Percentiles rank a stretch among this genome's conserved stretches.
These are phyloP conservation scores for Inosperma sp. DNA, from an alignment of 768 basidiomycete species.

Conservation along the genomic window DNA sequence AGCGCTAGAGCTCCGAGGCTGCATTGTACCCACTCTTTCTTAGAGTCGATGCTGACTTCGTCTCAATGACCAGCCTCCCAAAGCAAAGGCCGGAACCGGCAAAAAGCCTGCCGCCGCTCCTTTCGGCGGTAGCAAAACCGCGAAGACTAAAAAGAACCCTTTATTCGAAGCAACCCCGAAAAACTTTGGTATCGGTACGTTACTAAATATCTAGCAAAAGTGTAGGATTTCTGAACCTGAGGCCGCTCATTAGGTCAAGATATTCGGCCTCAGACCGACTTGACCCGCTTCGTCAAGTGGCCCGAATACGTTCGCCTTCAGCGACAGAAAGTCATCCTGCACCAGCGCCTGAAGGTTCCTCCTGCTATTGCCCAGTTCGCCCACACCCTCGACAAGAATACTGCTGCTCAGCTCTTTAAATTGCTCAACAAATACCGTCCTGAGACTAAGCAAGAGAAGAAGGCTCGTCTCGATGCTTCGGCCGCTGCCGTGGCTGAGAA, in stretches of 20 bases:
- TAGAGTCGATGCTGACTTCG: conserved; percentile 49
- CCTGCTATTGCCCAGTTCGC: conserved; percentile 97
- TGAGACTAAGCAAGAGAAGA: conserved; percentile 96
- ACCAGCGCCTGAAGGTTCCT: conserved; percentile 97
- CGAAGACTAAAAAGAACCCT: conserved; percentile 87
- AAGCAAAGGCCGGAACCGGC: conserved; percentile 61
- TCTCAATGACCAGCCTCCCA: conserved; percentile 94
- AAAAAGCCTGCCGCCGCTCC: conserved; percentile 88
- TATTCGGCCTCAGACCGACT: conserved; percentile 81
- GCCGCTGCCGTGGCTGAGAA: conserved; percentile 77
- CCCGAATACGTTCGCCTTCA: conserved; percentile 98
- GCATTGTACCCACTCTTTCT: conserved; percentile 30
- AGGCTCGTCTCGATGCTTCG: conserved; percentile 77
- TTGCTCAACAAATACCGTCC: conserved; percentile 96
- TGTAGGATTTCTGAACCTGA: not conserved
- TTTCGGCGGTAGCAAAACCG: conserved; percentile 68
- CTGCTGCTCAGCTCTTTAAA: conserved; percentile 96
- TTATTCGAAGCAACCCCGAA: conserved; percentile 87
- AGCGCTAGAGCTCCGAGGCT: conserved; percentile 50
- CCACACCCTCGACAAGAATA: conserved; percentile 99
- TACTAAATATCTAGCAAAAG: not conserved
- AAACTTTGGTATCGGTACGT: conserved; percentile 92
- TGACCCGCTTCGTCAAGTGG: conserved; percentile 99
- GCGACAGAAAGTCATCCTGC: conserved; percentile 96
- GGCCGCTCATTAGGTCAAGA: conserved; percentile 69